Conservation (phyloP, 169 alveolate species). For the Besnoitia besnoiti region DNA sequence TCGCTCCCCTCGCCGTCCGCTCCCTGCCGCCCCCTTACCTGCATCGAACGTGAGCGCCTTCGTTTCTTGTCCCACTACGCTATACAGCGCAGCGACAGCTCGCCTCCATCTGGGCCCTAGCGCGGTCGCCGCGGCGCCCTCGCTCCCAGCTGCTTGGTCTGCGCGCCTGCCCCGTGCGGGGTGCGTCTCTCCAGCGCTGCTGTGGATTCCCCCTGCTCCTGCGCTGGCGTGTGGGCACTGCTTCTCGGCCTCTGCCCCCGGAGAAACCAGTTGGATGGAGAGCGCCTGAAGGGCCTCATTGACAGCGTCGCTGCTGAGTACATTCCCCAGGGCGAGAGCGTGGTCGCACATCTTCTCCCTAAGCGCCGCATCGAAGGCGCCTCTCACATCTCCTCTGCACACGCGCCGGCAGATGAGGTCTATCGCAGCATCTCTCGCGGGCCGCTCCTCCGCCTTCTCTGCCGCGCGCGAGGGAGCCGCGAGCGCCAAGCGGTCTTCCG, state of each 20-base stretch:
- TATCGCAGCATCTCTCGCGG: background rate
- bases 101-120: background rate
- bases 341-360: background rate
- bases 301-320: constrained; percentile 21
- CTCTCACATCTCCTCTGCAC: constrained; percentile 31
- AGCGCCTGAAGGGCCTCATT: constrained; percentile 17
- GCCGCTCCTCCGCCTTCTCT: background rate
- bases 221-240: background rate
- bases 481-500: background rate
- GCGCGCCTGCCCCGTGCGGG: background rate
- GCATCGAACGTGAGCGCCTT: background rate
- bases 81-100: background rate
- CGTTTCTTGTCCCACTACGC: background rate
- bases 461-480: background rate
- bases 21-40: background rate
- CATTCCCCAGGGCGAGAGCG: constrained; percentile 40
- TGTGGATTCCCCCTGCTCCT: background rate
- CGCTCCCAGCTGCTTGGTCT: background rate
- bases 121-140: background rate
- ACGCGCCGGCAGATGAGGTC: constrained; percentile 1
- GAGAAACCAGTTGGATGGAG: background rate
- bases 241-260: background rate
- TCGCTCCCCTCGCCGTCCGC: background rate
- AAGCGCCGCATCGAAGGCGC: background rate
- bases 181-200: background rate